These are phyloP conservation scores for Pleurotus platypus DNA, from an alignment of 768 basidiomycete genomes.

Conservation along the genomic window DNA sequence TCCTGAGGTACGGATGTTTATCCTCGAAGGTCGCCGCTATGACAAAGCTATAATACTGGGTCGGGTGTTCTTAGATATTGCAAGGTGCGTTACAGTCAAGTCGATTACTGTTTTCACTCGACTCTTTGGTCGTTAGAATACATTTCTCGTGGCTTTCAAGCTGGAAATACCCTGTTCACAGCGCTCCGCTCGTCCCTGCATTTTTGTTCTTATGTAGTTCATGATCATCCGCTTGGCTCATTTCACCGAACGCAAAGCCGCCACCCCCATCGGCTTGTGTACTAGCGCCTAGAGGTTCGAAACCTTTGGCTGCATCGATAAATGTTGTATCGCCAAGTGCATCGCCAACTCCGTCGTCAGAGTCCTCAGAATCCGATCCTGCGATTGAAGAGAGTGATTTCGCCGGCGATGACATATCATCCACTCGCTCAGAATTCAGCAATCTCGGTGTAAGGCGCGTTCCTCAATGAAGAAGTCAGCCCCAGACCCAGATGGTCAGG, in stretches of 20 bases:
- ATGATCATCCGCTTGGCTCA: neutral
- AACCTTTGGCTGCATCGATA: neutral
- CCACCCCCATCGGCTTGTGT: neutral
- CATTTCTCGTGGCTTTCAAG: too few species aligned
- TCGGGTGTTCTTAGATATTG: too few species aligned
- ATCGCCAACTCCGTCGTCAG: neutral
- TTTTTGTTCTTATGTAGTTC: too few species aligned
- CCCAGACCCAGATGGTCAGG: too few species aligned
- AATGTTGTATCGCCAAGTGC: neutral
- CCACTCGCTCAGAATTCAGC: too few species aligned
- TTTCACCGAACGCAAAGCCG: neutral
- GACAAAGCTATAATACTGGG: neutral
- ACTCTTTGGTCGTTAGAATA: too few species aligned
- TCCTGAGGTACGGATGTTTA: conserved; percentile 20
- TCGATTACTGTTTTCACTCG: too few species aligned
- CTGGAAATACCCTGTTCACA: too few species aligned
- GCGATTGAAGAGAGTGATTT: conserved; percentile 9
- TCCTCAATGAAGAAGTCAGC: too few species aligned
- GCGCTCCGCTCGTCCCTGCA: too few species aligned
- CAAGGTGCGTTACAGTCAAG: neutral
- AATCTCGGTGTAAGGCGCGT: too few species aligned
- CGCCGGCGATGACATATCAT: neutral
- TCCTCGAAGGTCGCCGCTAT: neutral
- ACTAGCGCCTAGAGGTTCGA: neutral
- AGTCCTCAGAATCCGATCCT: conserved; percentile 8